Evolutionary conservation across 2,329 filamentous ascomycete species (phyloP).

Genomic region (Aspergillus fumigatiaffinis): DNA sequence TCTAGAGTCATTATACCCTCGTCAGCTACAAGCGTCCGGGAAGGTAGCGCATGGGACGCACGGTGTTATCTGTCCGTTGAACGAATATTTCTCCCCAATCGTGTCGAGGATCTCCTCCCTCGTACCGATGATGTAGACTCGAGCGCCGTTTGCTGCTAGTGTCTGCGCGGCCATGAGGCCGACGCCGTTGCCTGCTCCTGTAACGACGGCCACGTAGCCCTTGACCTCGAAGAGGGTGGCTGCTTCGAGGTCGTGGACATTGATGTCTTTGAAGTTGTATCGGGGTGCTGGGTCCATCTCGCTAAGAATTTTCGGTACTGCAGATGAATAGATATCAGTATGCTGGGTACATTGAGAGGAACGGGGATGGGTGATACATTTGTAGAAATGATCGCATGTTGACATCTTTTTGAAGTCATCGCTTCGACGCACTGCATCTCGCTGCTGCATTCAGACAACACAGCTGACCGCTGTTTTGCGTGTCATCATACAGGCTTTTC

Average conservation of each 20-base stretch:
- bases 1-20: conserved; percentile 17
- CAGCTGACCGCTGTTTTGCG: background rate
- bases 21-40: too few species aligned
- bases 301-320: background rate
- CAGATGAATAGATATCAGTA: background rate
- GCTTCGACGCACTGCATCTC: background rate
- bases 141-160: conserved; percentile 46
- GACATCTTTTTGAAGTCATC: conserved; percentile 10
- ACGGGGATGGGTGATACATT: background rate
- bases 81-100: conserved; percentile 45
- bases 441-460: background rate
- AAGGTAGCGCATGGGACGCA: too few species aligned
- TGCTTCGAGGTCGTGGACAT: conserved; percentile 19
- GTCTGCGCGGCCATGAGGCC: conserved; percentile 47
- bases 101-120: conserved; percentile 44
- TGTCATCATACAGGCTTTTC: background rate
- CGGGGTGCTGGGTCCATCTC: conserved; percentile 8
- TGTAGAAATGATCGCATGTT: conserved; percentile 5
- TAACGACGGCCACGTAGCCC: conserved; percentile 38
- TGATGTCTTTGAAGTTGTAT: background rate
- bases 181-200: conserved; percentile 45
- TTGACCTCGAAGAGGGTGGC: conserved; percentile 29
- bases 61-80: conserved; percentile 43
- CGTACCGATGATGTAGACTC: conserved; percentile 47
- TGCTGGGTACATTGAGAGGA: background rate